Evolutionary conservation across 2,329 filamentous ascomycete genomes (phyloP).

Genomic region (Paecilomyces sp.): DNA sequence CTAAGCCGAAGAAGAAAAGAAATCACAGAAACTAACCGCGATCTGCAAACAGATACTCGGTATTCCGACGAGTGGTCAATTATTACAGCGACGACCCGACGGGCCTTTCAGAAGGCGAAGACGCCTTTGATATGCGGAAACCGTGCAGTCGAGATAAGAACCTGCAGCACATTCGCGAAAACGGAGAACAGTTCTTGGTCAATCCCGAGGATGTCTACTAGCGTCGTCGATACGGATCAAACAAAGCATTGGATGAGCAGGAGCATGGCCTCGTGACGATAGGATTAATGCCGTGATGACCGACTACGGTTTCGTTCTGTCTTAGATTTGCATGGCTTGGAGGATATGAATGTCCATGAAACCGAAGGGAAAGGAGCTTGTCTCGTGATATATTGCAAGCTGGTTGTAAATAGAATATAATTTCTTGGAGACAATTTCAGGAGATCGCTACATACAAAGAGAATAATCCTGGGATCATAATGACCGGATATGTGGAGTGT

Average conservation of each 20-base stretch:
- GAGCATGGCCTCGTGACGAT: background rate
- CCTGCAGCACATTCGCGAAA: conserved; percentile 66
- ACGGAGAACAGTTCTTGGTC: conserved; percentile 74
- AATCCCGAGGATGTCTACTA: conserved; percentile 70
- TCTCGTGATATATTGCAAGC: background rate
- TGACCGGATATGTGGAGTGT: no score
- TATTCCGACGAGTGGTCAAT: conserved; percentile 79
- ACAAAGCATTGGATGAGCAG: background rate
- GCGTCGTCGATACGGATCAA: background rate
- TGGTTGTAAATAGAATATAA: background rate
- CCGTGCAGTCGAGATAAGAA: conserved; percentile 73
- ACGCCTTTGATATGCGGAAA: conserved; percentile 97
- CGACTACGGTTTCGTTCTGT: background rate
- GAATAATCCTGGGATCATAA: no score
- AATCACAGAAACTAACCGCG: background rate
- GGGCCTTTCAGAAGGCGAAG: conserved; percentile 58
- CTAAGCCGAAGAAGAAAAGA: background rate
- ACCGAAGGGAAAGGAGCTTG: background rate
- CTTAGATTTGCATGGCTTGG: background rate
- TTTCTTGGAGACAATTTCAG: background rate
- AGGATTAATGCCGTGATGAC: background rate
- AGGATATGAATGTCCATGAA: background rate
- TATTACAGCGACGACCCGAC: conserved; percentile 87
- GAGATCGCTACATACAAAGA: no score
- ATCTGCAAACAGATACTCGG: conserved; percentile 53